Evolutionary conservation across 495 filamentous ascomycete species (phyloP).

Genomic region (Beverwykella pulmonaria): DNA sequence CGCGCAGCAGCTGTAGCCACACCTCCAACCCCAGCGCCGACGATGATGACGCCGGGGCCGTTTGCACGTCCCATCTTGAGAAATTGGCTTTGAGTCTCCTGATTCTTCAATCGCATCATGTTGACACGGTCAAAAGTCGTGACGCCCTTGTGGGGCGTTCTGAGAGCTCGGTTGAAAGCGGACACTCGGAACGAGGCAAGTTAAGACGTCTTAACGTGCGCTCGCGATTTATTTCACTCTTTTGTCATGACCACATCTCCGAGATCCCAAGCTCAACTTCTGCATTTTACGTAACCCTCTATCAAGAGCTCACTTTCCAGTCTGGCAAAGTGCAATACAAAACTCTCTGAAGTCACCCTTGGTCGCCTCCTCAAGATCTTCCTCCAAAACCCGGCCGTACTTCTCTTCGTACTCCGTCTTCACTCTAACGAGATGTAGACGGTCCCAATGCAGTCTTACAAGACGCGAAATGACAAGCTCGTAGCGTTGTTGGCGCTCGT

Average conservation of each 20-base stretch:
- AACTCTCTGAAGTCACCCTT: slow-evolving; percentile 45
- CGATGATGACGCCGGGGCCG: slow-evolving; percentile 15
- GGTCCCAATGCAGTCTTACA: slow-evolving; percentile 49
- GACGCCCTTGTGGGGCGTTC: background rate
- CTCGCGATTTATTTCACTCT: background rate
- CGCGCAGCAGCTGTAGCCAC: slow-evolving; percentile 68
- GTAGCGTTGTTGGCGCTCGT: slow-evolving; percentile 41
- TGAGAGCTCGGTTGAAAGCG: background rate
- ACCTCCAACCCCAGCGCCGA: slow-evolving; percentile 69
- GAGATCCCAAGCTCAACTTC: too few relatives aligned
- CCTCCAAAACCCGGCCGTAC: slow-evolving; percentile 41
- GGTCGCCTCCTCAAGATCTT: slow-evolving; percentile 45
- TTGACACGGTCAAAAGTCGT: background rate
- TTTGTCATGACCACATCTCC: too few relatives aligned
- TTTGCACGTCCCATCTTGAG: background rate
- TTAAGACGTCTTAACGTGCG: background rate
- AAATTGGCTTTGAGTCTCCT: background rate
- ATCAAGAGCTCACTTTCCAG: slow-evolving; percentile 22
- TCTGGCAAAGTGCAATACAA: slow-evolving; percentile 41
- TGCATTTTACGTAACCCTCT: too few relatives aligned
- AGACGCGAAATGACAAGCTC: slow-evolving; percentile 48
- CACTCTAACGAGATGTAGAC: slow-evolving; percentile 42
- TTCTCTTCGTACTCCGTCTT: slow-evolving; percentile 47
- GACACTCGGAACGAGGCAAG: background rate
- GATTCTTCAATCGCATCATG: background rate